Base-by-base conservation (phyloP, 495 filamentous ascomycete species). In the Xylaria palmicola region DNA sequence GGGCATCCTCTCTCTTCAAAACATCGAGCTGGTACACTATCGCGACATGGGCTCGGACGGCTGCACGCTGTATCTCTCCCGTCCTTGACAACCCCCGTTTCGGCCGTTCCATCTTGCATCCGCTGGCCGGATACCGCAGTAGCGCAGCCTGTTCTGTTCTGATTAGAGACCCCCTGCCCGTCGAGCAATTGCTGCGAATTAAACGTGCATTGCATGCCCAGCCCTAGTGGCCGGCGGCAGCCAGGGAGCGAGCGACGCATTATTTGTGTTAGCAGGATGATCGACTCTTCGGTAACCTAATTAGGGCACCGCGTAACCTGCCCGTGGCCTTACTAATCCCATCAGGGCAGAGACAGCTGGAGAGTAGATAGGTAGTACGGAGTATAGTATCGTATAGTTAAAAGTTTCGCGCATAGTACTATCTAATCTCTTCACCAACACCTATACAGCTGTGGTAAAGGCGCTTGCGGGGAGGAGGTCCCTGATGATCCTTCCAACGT, bases 161-260 rank as follows among this genome's bases (percentile, higher is more conserved):
- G 40, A 8, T 34, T 47, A n/a, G 13, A 54, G n/a, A 30, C 45
- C 45, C 55, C 55, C 55, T 51, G 40, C 49, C 15, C 32, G 9
- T 20, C 32, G n/a, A n/a, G 32, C 50, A 39, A 34, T 30, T 51
- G 44, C 47, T 17, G 49, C 29, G 50, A 54, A 52, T 53, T 60
- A 60, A 53, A 61, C 59, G 50, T 61, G 59, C 59, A 61, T 61
- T 45, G 59, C 49, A 60, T 58, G 17, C 54, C 27, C 54, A 57
- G 40, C 27, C 36, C 17, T 45, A 47, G 39, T 47, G 19, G 40
- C 27, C 15, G 12, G 12, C 19, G 19, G 34, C 8, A 27, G 30
- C 20, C 36, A 40, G 41, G 51, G 41, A n/a, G n/a, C n/a, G n/a
- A n/a, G n/a, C n/a, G n/a, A 49, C 45, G 45, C 41, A 44, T 19